Base-by-base conservation (phyloP, 352 stramenopile genomes). In the Elongisporangium anandrum region DNA sequence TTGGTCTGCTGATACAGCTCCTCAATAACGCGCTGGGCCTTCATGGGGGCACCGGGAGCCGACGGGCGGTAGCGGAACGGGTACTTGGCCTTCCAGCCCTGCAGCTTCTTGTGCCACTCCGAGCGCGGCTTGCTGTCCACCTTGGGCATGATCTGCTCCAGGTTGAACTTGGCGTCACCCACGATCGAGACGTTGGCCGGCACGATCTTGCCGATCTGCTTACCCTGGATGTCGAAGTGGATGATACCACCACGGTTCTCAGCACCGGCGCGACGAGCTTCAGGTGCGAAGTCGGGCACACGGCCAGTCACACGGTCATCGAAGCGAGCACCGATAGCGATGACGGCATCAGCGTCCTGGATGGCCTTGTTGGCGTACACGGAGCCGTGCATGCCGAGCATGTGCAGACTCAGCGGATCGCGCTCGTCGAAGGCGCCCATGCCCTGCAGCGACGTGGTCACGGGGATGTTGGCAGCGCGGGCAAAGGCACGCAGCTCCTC, bases 371-470 rank as follows among this genome's bases (percentile, higher is more conserved):
- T 99, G 45, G 95, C 94, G 63, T 97, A 98, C 48, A 95, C 90
- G 20, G 96, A 97, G 7, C 94, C 95, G 76, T 99, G 95, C 95
- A 99, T 99, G 45, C 95, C 94, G 38, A 99, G 75, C 93, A 99
- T 98, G 68, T 98, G 96, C 54, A 98, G 81, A 75, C 92, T 96
- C 17, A 99, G 85, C 47, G 86, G 75, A 70, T 98, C 86, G 49
- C 92, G 77, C 68, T 99, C 95, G 57, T 98, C 94, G 58, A 98
- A 99, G 7, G 78, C 77, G 39, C 95, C 95, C 69, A 99, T 88
- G 16, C 88, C 95, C 66, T 95, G 94, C 26, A 99, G 79, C 59
- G 95, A 97, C 8, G 94, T 98, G 6, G 94, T 97, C 39, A 99
- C 92, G 19, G 95, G 95, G 63, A 99, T 98, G 61, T 98, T 97